phyloP scores from a whole-genome alignment of 176 grass and related monocot species.

The Triticum turgidum region DNA sequence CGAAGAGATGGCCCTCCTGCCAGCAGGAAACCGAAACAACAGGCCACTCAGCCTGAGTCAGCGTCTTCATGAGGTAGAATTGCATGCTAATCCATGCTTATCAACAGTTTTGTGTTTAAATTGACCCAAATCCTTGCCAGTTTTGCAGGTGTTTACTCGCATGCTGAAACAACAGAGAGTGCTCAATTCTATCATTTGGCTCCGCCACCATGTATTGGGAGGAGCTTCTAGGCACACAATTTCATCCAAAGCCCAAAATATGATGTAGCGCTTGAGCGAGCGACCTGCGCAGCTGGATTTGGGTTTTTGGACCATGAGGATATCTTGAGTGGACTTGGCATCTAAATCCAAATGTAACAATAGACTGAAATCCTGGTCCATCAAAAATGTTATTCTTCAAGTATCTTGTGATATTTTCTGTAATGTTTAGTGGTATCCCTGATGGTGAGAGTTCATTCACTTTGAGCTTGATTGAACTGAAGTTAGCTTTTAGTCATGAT shows the following conservation, averaged over 20 bases:
- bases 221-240: not conserved
- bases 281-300: conserved; percentile 25
- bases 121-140: not conserved
- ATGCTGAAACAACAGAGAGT: not conserved
- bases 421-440: not conserved
- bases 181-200: not conserved
- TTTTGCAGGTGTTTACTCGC: conserved; percentile 24
- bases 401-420: conserved; percentile 11
- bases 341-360: conserved; percentile 29
- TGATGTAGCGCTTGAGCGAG: not conserved
- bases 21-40: conserved; percentile 55
- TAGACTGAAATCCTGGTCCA: not conserved
- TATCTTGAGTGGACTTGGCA: conserved; percentile 32
- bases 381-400: conserved; percentile 1
- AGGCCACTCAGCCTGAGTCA: conserved; percentile 43
- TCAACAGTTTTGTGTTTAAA: not conserved
- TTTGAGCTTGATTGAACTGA: conserved; percentile 8
- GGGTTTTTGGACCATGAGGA: conserved; percentile 9
- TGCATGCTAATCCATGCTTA: not conserved
- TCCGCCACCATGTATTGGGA: not conserved
- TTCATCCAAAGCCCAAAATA: conserved; percentile 14
- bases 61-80: conserved; percentile 58
- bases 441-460: conserved; percentile 13
- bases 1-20: conserved; percentile 69
- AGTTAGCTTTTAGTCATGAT: conserved; percentile 3